Conservation (phyloP, 257 asterid genomes). For the Fraxinus americana region DNA sequence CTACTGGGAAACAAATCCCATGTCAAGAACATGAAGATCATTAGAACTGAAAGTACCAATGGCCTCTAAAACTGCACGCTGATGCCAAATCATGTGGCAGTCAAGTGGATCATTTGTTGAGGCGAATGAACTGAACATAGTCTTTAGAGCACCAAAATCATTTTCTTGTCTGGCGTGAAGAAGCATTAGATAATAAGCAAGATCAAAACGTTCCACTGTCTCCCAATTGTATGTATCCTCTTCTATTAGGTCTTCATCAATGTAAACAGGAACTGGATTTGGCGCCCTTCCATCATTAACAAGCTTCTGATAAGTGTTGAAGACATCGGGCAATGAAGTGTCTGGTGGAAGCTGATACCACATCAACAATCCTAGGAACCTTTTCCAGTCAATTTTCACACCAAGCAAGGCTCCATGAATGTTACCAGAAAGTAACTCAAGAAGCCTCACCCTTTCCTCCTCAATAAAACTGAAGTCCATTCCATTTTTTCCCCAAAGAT, state of each 20-base stretch:
- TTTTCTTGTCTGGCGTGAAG: conserved; percentile 85
- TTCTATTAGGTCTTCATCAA: conserved; percentile 82
- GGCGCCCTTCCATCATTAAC: conserved; percentile 88
- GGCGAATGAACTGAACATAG: conserved; percentile 93
- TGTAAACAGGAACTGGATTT: conserved; percentile 86
- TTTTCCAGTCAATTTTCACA: conserved; percentile 90
- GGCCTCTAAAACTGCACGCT: conserved; percentile 93
- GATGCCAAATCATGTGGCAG: conserved; percentile 99
- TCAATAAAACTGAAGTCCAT: conserved; percentile 87
- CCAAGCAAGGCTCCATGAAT: conserved; percentile 67
- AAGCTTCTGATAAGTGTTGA: conserved; percentile 81
- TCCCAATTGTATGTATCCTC: conserved; percentile 41
- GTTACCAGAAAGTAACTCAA: conserved; percentile 93
- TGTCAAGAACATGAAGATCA: conserved; percentile 92
- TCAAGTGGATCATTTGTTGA: conserved; percentile 97
- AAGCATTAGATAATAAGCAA: conserved; percentile 90
- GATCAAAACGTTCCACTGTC: conserved; percentile 69
- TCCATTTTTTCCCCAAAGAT: conserved; percentile 32
- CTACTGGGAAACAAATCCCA: conserved; percentile 74
- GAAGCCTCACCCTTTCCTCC: conserved; percentile 73
- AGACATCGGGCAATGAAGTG: conserved; percentile 67
- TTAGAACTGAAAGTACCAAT: conserved; percentile 79
- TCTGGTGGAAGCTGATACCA: conserved; percentile 97
- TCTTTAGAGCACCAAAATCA: conserved; percentile 70
- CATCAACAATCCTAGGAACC: conserved; percentile 92